Conservation (phyloP, 495 filamentous ascomycete species). For the Aspergillus diversus region DNA sequence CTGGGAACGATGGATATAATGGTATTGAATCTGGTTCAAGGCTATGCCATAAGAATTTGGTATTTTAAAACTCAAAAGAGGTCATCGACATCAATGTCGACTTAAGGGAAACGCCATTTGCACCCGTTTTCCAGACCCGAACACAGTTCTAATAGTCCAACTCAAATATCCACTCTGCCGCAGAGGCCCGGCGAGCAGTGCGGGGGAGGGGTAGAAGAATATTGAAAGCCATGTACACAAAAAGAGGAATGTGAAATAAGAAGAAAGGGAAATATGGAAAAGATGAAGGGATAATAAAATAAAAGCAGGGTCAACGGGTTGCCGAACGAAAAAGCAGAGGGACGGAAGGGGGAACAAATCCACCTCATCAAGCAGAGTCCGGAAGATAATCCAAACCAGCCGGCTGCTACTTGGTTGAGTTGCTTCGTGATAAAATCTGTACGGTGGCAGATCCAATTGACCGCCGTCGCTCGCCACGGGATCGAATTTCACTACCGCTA, state of each 20-base stretch:
- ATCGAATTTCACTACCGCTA: slow-evolving; percentile 50
- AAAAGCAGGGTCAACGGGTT: slow-evolving; percentile 18
- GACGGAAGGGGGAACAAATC: slow-evolving; percentile 22
- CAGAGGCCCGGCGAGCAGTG: slow-evolving; percentile 28
- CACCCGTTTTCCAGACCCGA: slow-evolving; percentile 55
- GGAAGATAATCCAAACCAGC: slow-evolving; percentile 34
- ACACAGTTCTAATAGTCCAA: slow-evolving; percentile 54
- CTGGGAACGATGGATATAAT: background rate
- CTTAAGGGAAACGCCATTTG: slow-evolving; percentile 52
- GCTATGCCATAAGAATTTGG: slow-evolving; percentile 32
- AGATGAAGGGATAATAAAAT: slow-evolving; percentile 23
- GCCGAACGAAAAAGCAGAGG: slow-evolving; percentile 31
- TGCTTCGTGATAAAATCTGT: slow-evolving; percentile 51
- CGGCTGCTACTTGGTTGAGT: slow-evolving; percentile 46
- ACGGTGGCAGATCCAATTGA: slow-evolving; percentile 46
- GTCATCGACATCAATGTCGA: slow-evolving; percentile 42
- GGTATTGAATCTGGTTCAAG: slow-evolving; percentile 20
- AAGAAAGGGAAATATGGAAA: slow-evolving; percentile 25
- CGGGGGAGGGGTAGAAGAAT: slow-evolving; percentile 38
- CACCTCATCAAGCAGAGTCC: slow-evolving; percentile 37
- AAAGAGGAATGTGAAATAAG: slow-evolving; percentile 30
- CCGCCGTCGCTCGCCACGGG: slow-evolving; percentile 42
- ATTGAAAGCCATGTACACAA: slow-evolving; percentile 55
- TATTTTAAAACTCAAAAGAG: slow-evolving; percentile 38
- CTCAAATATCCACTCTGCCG: slow-evolving; percentile 41